Base-by-base conservation (phyloP, 768 basidiomycete genomes). In the Filobasidium wieringae region DNA sequence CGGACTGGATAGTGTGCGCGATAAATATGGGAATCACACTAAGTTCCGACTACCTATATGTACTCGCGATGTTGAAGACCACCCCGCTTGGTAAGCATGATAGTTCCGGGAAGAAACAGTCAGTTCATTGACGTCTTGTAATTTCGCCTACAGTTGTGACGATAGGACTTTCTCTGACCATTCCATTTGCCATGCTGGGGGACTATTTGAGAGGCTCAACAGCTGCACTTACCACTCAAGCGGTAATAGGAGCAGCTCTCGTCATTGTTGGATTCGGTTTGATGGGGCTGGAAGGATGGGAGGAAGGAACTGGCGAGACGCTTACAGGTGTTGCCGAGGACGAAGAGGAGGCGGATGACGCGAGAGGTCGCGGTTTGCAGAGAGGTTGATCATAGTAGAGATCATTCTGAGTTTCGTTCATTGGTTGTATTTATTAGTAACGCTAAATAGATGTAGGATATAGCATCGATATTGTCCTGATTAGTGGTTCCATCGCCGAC, bases 151-250 rank as follows among this genome's bases (percentile, higher is more conserved):
- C 55, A 68, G 88, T 95, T 19, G 92, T 87, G 17, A 97, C 93
- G 0, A 78, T 96, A 55, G 93, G 93, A 27, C 79, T 97, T 8
- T 88, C 86, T 57, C 79, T 97, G 14, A 95, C 95, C 0, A 95
- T 96, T 71, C 93, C 91, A 4, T 77, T 92, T 52, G 89, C 95
- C 6, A 83, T 96, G 50, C 51, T 86, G 8, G 91, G 91, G 14
- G 91, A 95, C 66, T 76, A 82, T 59, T 69, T 84, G 56, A 76
- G 88, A 2, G 61, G 78, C 37, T 77, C 83, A 30, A 47, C 62
- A 0, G 61, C 56, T 2, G 59, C 64, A 3, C 77, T 82, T 22
- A 75, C 79, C 22, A 66, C 72, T 8, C 79, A 84, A 68, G 84
- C 87, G 17, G 72, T 88, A 29, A 29, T 82, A 9, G 92, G 92